Conservation (phyloP, 805 yeast species). For the Wickerhamiella azymoides region DNA sequence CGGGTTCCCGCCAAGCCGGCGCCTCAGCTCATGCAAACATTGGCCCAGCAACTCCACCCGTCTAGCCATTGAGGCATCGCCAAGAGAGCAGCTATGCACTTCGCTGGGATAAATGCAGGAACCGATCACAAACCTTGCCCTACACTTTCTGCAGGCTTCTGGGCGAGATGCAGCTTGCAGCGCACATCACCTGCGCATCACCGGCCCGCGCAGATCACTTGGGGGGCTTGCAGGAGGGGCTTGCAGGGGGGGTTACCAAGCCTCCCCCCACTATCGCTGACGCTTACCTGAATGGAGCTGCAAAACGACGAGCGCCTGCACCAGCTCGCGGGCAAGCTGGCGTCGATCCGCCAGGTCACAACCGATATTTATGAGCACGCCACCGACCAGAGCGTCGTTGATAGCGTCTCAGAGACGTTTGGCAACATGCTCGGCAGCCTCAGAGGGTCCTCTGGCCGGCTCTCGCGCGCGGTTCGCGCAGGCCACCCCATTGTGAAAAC, state of each 20-base stretch:
- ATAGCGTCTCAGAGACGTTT: conserved; percentile 38
- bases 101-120: no score
- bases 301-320: conserved; percentile 53
- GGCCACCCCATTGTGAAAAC: conserved; percentile 49
- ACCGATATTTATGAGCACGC: conserved; percentile 57
- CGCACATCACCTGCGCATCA: no score
- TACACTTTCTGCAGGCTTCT: no score
- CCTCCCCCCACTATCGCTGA: neutral
- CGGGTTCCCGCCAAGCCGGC: no score
- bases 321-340: conserved; percentile 48
- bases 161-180: no score
- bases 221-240: no score
- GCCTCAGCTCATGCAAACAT: no score
- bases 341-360: conserved; percentile 50
- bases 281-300: conserved; percentile 15
- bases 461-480: conserved; percentile 41
- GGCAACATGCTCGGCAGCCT: conserved; percentile 35
- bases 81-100: no score
- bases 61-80: no score
- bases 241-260: neutral
- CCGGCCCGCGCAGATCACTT: no score
- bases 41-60: no score
- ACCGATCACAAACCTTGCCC: no score
- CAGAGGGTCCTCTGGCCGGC: conserved; percentile 37
- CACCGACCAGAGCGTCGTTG: conserved; percentile 31